Evolutionary conservation across 2,329 filamentous ascomycete species (phyloP).

Genomic region (Fusarium avenaceum): DNA sequence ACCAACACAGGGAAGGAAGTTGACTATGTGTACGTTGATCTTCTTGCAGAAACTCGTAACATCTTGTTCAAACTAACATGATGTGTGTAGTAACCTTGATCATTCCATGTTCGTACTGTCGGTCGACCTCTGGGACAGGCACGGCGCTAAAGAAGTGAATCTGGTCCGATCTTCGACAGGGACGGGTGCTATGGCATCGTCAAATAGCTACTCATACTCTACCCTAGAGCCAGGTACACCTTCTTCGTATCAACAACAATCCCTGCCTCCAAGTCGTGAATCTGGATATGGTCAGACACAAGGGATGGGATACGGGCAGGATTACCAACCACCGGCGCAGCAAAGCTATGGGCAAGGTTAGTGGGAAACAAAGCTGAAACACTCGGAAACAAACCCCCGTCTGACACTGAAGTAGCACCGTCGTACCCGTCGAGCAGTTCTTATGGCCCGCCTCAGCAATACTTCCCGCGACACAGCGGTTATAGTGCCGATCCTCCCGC

Average conservation of each 20-base stretch:
- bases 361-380: constrained; percentile 12
- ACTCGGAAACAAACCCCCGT: background rate
- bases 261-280: constrained; percentile 57
- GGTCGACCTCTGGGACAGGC: constrained; percentile 77
- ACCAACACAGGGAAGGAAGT: constrained; percentile 81
- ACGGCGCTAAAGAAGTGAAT: constrained; percentile 74
- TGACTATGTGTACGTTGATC: constrained; percentile 78
- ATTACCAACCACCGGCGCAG: constrained; percentile 51
- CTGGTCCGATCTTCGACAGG: constrained; percentile 74
- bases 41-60: background rate
- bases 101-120: constrained; percentile 67
- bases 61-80: constrained; percentile 15
- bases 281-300: constrained; percentile 50
- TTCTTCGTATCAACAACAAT: constrained; percentile 52
- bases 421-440: constrained; percentile 52
- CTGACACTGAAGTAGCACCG: constrained; percentile 40
- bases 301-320: constrained; percentile 51
- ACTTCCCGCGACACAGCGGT: constrained; percentile 52
- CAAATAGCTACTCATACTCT: constrained; percentile 81
- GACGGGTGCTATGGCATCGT: constrained; percentile 83
- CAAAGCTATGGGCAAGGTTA: constrained; percentile 53
- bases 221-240: constrained; percentile 53
- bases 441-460: constrained; percentile 57
- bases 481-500: constrained; percentile 50
- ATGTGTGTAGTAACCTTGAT: constrained; percentile 53